Conservation (phyloP, 2,329 filamentous ascomycete genomes). For the Tolypocladium guangdongense region DNA sequence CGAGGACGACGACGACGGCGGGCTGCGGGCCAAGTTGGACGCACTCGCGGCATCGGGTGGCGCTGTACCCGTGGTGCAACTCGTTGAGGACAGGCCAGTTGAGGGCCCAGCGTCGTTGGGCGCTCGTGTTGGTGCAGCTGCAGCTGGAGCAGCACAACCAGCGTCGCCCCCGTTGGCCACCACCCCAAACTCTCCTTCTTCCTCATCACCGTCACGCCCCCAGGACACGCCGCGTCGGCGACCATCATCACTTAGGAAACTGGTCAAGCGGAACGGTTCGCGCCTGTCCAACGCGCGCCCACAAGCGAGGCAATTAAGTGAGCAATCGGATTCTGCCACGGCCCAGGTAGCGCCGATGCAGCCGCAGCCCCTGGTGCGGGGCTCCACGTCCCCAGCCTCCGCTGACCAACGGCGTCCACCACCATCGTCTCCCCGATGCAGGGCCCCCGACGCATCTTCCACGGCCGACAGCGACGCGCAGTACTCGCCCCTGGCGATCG, state of each 20-base stretch:
- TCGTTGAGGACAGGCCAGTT: conserved; percentile 2
- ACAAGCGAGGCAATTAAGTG: conserved; percentile 12
- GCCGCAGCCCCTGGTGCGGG: conserved; percentile 13
- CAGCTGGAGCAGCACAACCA: not conserved
- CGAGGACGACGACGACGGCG: conserved; percentile 21
- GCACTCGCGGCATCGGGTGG: not conserved
- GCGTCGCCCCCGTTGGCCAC: not conserved
- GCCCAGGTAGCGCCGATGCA: conserved; percentile 6
- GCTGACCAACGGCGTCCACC: conserved; percentile 4
- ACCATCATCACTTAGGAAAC: conserved; percentile 6
- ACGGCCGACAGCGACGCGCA: conserved; percentile 17
- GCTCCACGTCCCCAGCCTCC: conserved; percentile 11
- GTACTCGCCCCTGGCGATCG: conserved; percentile 42
- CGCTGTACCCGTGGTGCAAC: conserved; percentile 3
- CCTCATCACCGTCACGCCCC: not conserved
- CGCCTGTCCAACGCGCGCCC: conserved; percentile 11
- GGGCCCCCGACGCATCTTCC: conserved; percentile 7
- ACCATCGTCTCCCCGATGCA: not conserved
- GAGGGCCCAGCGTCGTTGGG: conserved; percentile 6
- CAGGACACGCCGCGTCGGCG: not conserved
- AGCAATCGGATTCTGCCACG: conserved; percentile 8
- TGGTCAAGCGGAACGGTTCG: conserved; percentile 17
- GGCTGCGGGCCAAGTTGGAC: not conserved
- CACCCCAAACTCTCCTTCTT: not conserved
- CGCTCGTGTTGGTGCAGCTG: conserved; percentile 8